A percentile compares a stretch with the other conserved stretches of the same genome.
phyloP scores from a whole-genome alignment of 2,329 filamentous ascomycete species.

The Nannizziopsis barbatae region DNA sequence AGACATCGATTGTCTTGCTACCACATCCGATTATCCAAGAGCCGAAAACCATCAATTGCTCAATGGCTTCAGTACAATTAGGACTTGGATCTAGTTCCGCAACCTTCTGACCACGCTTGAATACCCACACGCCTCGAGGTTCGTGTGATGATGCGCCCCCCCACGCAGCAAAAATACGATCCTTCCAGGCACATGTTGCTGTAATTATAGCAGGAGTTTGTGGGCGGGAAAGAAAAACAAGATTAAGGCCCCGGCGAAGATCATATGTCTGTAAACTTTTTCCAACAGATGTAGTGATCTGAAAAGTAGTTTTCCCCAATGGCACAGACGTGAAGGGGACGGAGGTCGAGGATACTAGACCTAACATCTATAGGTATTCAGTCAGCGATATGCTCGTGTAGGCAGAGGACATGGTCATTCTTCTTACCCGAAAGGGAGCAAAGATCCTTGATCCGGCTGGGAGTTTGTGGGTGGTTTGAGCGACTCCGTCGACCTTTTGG shows the following conservation, averaged over 20 bases:
- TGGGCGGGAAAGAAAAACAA: constrained; percentile 86
- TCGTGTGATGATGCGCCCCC: constrained; percentile 48
- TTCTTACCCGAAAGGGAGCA: constrained; percentile 75
- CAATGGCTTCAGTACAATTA: constrained; percentile 55
- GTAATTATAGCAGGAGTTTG: constrained; percentile 80
- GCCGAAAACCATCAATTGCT: constrained; percentile 70
- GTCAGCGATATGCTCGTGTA: constrained; percentile 4
- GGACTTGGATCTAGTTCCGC: constrained; percentile 59
- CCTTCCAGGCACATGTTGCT: constrained; percentile 76
- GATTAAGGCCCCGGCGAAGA: constrained; percentile 73
- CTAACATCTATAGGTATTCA: constrained; percentile 64
- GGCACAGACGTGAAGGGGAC: constrained; percentile 86
- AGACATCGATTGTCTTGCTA: constrained; percentile 67
- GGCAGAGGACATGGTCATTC: background rate
- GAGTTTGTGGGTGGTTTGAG: constrained; percentile 28
- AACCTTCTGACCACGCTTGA: constrained; percentile 78
- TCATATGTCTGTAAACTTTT: constrained; percentile 92
- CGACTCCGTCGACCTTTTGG: constrained; percentile 47
- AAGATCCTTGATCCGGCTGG: constrained; percentile 64
- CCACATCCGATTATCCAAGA: constrained; percentile 82
- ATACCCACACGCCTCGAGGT: constrained; percentile 69
- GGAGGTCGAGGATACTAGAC: constrained; percentile 77
- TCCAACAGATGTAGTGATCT: constrained; percentile 91
- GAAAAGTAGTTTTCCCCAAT: constrained; percentile 86
- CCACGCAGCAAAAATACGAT: constrained; percentile 82